phyloP scores from a whole-genome alignment of 306 rosid genomes.

The Potentilla sterilis region DNA sequence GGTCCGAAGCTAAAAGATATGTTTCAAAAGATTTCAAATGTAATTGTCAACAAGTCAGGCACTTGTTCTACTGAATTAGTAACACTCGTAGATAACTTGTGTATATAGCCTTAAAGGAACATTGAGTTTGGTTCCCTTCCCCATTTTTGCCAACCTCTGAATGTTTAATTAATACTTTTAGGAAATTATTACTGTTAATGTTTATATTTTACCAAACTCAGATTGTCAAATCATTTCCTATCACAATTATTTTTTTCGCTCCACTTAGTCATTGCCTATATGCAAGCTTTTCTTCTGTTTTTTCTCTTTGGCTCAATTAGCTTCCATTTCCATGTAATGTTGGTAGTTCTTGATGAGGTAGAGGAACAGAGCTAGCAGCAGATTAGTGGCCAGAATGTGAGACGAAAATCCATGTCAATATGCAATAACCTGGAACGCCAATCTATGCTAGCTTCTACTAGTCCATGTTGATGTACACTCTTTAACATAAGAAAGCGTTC shows the following conservation, averaged over 20 bases:
- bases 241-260: not conserved
- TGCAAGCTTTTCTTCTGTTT: not conserved
- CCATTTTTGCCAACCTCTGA: slow-evolving; percentile 5
- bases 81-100: not conserved
- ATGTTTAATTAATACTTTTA: not conserved
- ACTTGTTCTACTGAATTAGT: not conserved
- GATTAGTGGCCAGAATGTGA: too few species aligned
- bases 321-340: not conserved
- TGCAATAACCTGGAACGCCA: not conserved
- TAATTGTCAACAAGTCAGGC: slow-evolving; percentile 3
- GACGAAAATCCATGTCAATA: not conserved
- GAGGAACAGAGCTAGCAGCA: not conserved
- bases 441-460: too few species aligned
- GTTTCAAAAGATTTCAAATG: slow-evolving; percentile 40
- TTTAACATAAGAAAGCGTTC: too few species aligned
- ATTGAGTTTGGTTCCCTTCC: not conserved
- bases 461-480: too few species aligned
- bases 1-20: slow-evolving; percentile 60
- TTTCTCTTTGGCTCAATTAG: not conserved
- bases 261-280: not conserved
- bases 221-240: not conserved
- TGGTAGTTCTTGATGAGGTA: not conserved
- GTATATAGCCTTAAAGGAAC: not conserved
- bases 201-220: not conserved
- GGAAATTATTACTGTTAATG: not conserved